A percentile compares a stretch with the other conserved stretches of the same genome.
These are phyloP conservation scores for Coniella lustricola DNA, from an alignment of 2,329 filamentous ascomycete species.

Conservation along the genomic window DNA sequence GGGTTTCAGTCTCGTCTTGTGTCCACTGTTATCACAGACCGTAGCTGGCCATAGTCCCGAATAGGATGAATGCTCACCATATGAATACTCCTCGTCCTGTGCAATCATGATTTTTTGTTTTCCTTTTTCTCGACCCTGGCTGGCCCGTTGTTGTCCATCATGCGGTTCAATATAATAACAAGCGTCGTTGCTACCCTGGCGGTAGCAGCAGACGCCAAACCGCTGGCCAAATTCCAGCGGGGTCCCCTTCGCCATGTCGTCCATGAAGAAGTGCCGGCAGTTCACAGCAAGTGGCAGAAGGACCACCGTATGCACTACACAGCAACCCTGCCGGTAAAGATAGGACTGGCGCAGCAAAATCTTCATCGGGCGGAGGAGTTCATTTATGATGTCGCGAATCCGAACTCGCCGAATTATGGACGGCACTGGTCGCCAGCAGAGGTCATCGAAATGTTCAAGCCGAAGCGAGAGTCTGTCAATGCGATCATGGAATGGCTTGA, in stretches of 20 bases:
- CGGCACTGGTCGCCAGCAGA: slow-evolving; percentile 39
- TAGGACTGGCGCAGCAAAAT: slow-evolving; percentile 39
- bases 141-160: slow-evolving; percentile 15
- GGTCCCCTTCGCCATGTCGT: slow-evolving; percentile 21
- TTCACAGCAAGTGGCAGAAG: slow-evolving; percentile 22
- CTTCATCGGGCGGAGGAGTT: slow-evolving; percentile 38
- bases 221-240: slow-evolving; percentile 8
- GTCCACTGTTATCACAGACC: neutral
- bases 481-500: slow-evolving; percentile 48
- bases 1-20: slow-evolving; percentile 14
- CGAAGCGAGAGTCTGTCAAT: slow-evolving; percentile 36
- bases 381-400: slow-evolving; percentile 36
- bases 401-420: slow-evolving; percentile 37
- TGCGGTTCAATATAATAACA: slow-evolving; percentile 19
- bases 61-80: slow-evolving; percentile 8
- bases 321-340: slow-evolving; percentile 29
- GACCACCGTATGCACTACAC: slow-evolving; percentile 17
- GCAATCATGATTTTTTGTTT: neutral
- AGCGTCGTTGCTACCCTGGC: slow-evolving; percentile 24
- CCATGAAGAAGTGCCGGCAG: slow-evolving; percentile 25
- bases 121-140: slow-evolving; percentile 2
- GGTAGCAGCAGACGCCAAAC: slow-evolving; percentile 22
- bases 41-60: neutral
- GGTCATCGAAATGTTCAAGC: slow-evolving; percentile 36
- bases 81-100: slow-evolving; percentile 6